Percentiles rank a stretch among this genome's conserved stretches.
phyloP scores from a whole-genome alignment of 768 basidiomycete species.

The Lactarius sanguifluus region DNA sequence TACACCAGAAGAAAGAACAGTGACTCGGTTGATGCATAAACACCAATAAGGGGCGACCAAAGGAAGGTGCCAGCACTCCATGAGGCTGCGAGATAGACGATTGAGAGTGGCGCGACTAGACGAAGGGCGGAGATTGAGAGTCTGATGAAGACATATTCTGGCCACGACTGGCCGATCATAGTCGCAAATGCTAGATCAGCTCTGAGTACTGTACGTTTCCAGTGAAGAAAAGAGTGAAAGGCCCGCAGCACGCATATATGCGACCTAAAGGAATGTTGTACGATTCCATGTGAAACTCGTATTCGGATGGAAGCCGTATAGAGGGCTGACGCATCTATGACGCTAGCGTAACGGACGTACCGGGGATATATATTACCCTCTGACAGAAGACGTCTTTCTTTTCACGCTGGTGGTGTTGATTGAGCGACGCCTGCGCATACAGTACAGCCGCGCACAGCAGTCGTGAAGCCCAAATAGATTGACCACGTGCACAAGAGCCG shows the following conservation, averaged over 20 bases:
- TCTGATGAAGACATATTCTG: conserved; percentile 57
- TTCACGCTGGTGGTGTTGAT: neutral
- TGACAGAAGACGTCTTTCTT: neutral
- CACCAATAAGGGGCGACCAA: conserved; percentile 35
- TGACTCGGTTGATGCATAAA: conserved; percentile 45
- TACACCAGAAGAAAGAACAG: conserved; percentile 52
- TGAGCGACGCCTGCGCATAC: neutral
- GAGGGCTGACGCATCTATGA: too few relatives aligned
- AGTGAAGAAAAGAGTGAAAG: neutral
- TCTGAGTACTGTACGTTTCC: neutral
- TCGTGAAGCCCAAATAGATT: neutral
- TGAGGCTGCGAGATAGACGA: conserved; percentile 38
- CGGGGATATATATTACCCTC: neutral
- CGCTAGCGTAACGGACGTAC: neutral
- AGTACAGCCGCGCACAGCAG: neutral
- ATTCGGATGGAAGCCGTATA: conserved; percentile 9
- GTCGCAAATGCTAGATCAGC: neutral
- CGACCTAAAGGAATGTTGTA: neutral
- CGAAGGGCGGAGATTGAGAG: conserved; percentile 46
- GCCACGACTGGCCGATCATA: conserved; percentile 38
- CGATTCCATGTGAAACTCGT: conserved; percentile 18
- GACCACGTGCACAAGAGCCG: neutral
- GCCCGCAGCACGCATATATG: neutral
- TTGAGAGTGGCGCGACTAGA: conserved; percentile 51
- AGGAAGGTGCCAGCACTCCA: conserved; percentile 34